Base-by-base conservation (phyloP, 805 yeast genomes). In the Metschnikowia reukaufii region DNA sequence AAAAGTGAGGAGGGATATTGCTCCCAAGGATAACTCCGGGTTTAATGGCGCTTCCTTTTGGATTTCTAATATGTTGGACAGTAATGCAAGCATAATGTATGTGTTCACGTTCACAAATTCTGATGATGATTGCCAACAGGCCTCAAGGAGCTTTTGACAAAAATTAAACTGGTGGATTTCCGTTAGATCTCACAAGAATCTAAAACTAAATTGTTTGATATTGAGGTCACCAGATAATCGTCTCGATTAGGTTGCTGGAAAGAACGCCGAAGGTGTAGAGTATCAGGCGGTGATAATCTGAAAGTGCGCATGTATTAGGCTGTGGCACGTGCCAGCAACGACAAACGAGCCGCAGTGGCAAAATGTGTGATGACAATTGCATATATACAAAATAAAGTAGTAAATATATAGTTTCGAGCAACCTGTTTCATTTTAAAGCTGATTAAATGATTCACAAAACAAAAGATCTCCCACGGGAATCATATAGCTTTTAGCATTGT, bases 1-100 rank as follows among this genome's bases (percentile, higher is more conserved):
- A 59, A 92, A 84, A 0, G 97, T 90, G 50, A 91, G 74, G 54
- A 82, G 84, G 19, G 86, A 60, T 49, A 79, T 78, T 47, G 70
- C 71, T 27, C 59, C 48, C 43, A 67, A 70, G 6, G 78, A 73
- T 40, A 74, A 63, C 33, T 58, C 62, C 2, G 57, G 54, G 48
- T 54, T 55, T 29, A 47, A 23, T 8, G 52, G 54, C 32, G 13
- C 47, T 27, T 33, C 33, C 23, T 4, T 36, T 18, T 38, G 38
- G 16, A 44, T 18, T 13, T 38, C 25, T 18, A 44, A 33, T 32
- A 44, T 25, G 17, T 44, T 44, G 21, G 42, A 33, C 27, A 37
- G 17, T 5, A 33, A 27, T 4, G 30, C 34, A 12, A 23, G 42
- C 47, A 44, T 44, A 13, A 12, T 15, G 29, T 19, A 21, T 25